These are phyloP conservation scores for Paramyrothecium roridum DNA, from an alignment of 2,329 filamentous ascomycete species.

Conservation along the genomic window DNA sequence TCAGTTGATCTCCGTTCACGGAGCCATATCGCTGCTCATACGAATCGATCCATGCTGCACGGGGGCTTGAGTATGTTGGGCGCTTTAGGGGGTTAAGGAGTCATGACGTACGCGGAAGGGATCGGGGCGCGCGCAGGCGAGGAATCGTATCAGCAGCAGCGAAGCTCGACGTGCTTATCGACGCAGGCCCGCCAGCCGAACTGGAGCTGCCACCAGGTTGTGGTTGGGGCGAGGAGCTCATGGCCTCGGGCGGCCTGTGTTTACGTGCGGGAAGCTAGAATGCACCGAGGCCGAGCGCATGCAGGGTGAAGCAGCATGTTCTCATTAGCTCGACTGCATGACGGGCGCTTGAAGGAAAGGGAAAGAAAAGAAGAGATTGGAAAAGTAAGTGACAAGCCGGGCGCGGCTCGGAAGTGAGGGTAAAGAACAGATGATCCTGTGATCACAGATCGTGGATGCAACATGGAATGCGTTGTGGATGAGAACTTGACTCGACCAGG, in stretches of 20 bases:
- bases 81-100: neutral
- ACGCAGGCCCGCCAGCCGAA: conserved; percentile 6
- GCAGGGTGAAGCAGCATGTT: neutral
- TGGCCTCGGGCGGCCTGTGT: conserved; percentile 1
- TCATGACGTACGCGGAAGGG: conserved; percentile 22
- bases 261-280: neutral
- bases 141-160: conserved; percentile 9
- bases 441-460: neutral
- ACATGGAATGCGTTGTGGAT: neutral
- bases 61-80: conserved; percentile 6
- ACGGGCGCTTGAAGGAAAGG: neutral
- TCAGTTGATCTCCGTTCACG: conserved; percentile 33
- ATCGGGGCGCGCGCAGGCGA: conserved; percentile 21
- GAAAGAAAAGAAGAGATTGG: neutral
- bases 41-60: conserved; percentile 46
- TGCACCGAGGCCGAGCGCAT: neutral
- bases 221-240: conserved; percentile 9
- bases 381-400: neutral
- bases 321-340: neutral
- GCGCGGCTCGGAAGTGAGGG: neutral
- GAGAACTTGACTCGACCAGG: neutral
- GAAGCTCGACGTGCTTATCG: conserved; percentile 7
- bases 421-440: neutral
- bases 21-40: conserved; percentile 39
- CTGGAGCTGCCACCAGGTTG: conserved; percentile 8